Conservation (phyloP, 805 yeast species). For the Metschnikowia kunwiensis region DNA sequence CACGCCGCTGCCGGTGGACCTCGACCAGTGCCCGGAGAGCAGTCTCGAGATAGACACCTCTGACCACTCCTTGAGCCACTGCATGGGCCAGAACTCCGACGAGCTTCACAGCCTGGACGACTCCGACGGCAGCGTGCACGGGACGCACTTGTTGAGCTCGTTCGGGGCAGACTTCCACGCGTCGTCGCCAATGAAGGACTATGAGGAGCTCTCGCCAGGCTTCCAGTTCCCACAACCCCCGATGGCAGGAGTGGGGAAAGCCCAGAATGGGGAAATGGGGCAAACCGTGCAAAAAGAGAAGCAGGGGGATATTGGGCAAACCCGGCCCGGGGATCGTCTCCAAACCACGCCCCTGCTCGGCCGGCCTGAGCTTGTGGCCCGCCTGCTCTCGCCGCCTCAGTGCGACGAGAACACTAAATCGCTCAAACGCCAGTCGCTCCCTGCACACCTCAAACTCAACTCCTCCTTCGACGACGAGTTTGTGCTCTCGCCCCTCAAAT, state of each 20-base stretch:
- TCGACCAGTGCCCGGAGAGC: neutral
- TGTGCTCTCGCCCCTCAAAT: conserved; percentile 41
- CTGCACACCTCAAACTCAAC: conserved; percentile 26
- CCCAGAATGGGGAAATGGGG: no score
- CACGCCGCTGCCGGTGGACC: conserved; percentile 6
- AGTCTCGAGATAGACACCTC: neutral
- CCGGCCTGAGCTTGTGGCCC: neutral
- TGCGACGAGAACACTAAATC: conserved; percentile 30
- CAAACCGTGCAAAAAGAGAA: no score
- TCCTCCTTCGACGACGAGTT: conserved; percentile 30
- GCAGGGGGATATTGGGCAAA: no score
- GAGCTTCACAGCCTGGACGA: conserved; percentile 7
- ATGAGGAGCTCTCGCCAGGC: neutral
- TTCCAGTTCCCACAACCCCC: conserved; percentile 8
- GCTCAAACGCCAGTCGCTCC: conserved; percentile 35
- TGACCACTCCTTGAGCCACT: neutral
- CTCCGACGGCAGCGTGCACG: conserved; percentile 21
- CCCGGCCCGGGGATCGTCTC: no score
- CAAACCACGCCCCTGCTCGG: neutral
- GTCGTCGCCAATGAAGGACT: conserved; percentile 28
- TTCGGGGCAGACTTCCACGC: conserved; percentile 23
- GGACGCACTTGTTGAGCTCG: conserved; percentile 23
- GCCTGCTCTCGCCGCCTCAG: conserved; percentile 27
- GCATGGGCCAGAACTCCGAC: conserved; percentile 2
- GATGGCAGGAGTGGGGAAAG: no score